phyloP scores from a whole-genome alignment of 75 land plant species.

The Pseudotsuga menziesii region DNA sequence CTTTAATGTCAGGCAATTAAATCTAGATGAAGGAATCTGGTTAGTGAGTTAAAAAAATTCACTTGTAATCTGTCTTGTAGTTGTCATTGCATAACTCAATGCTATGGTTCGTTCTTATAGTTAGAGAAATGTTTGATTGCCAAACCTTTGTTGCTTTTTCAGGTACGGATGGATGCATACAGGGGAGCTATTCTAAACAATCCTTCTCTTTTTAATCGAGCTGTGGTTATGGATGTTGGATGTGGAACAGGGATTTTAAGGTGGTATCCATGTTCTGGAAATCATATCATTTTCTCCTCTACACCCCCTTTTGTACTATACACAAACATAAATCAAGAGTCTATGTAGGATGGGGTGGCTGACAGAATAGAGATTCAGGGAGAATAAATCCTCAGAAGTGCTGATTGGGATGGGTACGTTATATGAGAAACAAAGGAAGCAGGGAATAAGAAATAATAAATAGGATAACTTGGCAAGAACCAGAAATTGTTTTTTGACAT shows the following conservation, averaged over 20 bases:
- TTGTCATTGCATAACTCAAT: neutral
- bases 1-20: neutral
- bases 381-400: too few species aligned
- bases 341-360: too few species aligned
- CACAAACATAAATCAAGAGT: too few species aligned
- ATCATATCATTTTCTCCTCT: neutral
- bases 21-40: neutral
- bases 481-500: too few species aligned
- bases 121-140: neutral
- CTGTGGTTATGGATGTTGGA: slow-evolving; percentile 94
- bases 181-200: slow-evolving; percentile 65
- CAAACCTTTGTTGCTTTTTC: slow-evolving; percentile 13
- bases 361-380: too few species aligned
- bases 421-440: too few species aligned
- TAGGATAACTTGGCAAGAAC: too few species aligned
- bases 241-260: slow-evolving; percentile 99
- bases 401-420: too few species aligned
- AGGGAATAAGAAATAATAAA: too few species aligned
- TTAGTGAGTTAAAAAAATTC: neutral
- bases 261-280: slow-evolving; percentile 24
- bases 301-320: too few species aligned
- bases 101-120: neutral
- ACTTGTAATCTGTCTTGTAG: neutral
- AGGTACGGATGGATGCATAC: slow-evolving; percentile 93
- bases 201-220: slow-evolving; percentile 68